phyloP scores from a whole-genome alignment of 148 eudicot genomes.

The Pouteria glomerata region DNA sequence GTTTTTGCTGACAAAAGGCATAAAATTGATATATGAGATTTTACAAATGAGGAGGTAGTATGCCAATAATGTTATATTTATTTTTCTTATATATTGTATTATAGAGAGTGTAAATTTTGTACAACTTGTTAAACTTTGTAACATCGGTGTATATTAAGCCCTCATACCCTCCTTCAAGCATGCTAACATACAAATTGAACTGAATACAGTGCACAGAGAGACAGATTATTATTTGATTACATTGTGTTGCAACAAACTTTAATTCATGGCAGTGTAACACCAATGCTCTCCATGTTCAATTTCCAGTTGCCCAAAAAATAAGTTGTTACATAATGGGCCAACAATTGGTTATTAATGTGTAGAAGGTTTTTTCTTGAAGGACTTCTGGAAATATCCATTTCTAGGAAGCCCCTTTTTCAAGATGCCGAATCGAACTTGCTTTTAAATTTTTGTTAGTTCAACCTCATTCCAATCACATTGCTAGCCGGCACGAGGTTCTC shows the following conservation, averaged over 20 bases:
- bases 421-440: neutral
- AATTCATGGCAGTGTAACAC: neutral
- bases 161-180: too few species aligned
- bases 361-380: too few species aligned
- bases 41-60: neutral
- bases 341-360: neutral
- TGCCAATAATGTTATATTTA: neutral
- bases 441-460: neutral
- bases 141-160: too few species aligned
- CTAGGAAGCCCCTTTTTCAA: neutral
- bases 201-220: neutral
- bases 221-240: too few species aligned
- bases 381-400: neutral
- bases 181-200: too few species aligned
- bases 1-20: neutral
- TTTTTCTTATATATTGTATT: neutral
- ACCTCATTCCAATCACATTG: neutral
- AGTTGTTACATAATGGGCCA: neutral
- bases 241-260: too few species aligned
- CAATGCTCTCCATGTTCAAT: neutral
- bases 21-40: neutral
- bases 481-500: neutral
- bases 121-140: neutral
- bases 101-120: neutral
- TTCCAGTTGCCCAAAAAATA: neutral